Base-by-base conservation (phyloP, 2,329 filamentous ascomycete species). In the Cladosporium sp. region DNA sequence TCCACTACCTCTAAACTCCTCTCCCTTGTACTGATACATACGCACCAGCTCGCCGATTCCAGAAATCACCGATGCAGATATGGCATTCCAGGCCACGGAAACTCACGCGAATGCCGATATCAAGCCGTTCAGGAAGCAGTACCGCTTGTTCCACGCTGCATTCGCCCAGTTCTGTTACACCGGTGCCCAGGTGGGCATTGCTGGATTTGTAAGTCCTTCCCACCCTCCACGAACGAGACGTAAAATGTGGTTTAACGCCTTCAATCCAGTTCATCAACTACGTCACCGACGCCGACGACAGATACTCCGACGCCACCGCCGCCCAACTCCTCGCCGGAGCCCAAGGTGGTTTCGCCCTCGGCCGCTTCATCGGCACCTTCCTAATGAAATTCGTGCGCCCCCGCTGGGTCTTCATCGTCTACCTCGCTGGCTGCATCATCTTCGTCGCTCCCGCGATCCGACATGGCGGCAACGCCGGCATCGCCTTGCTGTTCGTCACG, bases 131-230 rank as follows among this genome's bases (percentile, higher is more conserved):
- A 73, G 74, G 62, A 86, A 85, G 69, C 86, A 89, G 74, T 92
- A 90, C 76, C 86, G 87, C 28, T 82, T 93, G 2, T 92, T 93
- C 82, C 89, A 92, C 72, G 91, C 89, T 14, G 86, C 89, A 0
- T 85, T 88, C 70, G 89, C 90, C 0, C 91, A 94, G 70, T 93
- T 93, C 78, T 91, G 88, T 75, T 95, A 94, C 75, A 89, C 91
- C 0, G 91, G 91, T 57, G 87, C 90, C 0, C 92, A 96, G 72
- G 80, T 85, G 5, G 84, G 81, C 1, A 80, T 85, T 31, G 70
- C 62, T 33, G 66, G 56, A 66, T 69, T 63, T 18, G 61, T 63
- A 46, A 63, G 61, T 55, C 16, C 50, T 6, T 26, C 21, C 21
- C 12, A 28, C 82, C 82, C 3, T 62, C 65, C 44, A 11, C 55